phyloP scores from a whole-genome alignment of 495 filamentous ascomycete species.

The Penicillium robsamsonii region DNA sequence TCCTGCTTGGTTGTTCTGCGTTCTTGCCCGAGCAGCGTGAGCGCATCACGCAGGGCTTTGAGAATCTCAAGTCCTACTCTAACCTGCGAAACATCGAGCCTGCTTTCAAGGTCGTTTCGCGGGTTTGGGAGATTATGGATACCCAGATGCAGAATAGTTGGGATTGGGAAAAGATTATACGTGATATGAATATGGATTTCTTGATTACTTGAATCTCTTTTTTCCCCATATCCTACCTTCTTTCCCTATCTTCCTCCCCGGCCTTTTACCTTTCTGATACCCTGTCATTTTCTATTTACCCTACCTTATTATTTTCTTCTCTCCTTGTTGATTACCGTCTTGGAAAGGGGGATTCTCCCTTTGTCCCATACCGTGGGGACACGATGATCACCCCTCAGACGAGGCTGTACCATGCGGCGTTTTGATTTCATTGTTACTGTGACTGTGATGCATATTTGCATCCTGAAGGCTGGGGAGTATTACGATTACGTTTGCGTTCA shows the following conservation, averaged over 20 bases:
- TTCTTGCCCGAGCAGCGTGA: constrained; percentile 69
- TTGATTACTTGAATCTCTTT: constrained; percentile 58
- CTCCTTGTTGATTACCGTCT: neutral
- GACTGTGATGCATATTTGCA: constrained; percentile 2
- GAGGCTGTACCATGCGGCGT: constrained; percentile 26
- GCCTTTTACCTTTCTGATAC: constrained; percentile 6
- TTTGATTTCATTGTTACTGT: constrained; percentile 3
- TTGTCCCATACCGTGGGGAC: neutral
- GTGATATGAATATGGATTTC: constrained; percentile 77
- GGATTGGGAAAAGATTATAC: constrained; percentile 88
- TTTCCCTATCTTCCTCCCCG: constrained; percentile 3
- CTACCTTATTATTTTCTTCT: neutral
- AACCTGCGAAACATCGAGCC: constrained; percentile 78
- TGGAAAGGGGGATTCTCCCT: neutral
- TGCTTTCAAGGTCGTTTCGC: constrained; percentile 70
- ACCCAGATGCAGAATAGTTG: constrained; percentile 69
- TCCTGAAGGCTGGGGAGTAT: neutral
- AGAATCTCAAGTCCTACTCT: constrained; percentile 70
- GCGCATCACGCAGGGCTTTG: constrained; percentile 65
- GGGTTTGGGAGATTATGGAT: constrained; percentile 83
- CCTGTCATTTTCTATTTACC: neutral
- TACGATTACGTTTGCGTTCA: constrained; percentile 9
- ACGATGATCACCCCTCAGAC: constrained; percentile 21
- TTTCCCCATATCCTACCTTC: constrained; percentile 14
- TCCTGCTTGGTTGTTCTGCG: constrained; percentile 83